phyloP scores from a whole-genome alignment of 225 moss, liverwort and hornwort species.

The Asterella californica region DNA sequence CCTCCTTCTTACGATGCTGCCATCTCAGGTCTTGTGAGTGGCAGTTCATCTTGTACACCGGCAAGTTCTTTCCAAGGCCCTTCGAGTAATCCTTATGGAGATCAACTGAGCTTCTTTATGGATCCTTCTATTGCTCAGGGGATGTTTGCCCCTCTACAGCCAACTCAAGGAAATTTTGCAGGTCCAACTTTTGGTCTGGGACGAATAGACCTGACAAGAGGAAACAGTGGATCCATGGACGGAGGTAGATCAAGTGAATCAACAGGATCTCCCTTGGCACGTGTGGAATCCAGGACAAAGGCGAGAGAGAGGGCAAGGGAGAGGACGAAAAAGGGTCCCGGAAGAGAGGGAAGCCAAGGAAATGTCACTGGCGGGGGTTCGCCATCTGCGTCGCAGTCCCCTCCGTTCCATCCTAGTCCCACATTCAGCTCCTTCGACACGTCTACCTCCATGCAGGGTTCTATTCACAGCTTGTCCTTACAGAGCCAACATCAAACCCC shows the following conservation, averaged over 20 bases:
- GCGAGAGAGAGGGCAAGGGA: conserved; percentile 87
- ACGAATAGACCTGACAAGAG: conserved; percentile 41
- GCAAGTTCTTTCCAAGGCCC: conserved; percentile 3
- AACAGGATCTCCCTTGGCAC: conserved; percentile 45
- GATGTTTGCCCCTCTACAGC: conserved; percentile 24
- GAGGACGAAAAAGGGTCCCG: conserved; percentile 64
- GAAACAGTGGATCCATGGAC: conserved; percentile 29
- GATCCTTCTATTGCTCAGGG: conserved; percentile 25
- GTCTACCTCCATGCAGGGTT: conserved; percentile 30
- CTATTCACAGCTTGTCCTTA: conserved; percentile 25
- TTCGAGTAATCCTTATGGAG: conserved; percentile 28
- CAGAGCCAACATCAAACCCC: conserved; percentile 25
- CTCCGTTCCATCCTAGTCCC: conserved; percentile 29
- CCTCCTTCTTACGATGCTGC: conserved; percentile 9
- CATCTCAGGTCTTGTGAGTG: conserved; percentile 24
- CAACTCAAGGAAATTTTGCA: conserved; percentile 18
- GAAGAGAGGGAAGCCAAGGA: conserved; percentile 35
- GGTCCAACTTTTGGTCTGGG: conserved; percentile 33
- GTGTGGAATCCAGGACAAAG: conserved; percentile 69
- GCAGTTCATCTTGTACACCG: conserved; percentile 24
- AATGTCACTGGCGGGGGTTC: conserved; percentile 23
- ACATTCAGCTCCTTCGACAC: conserved; percentile 29
- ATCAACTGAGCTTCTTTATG: conserved; percentile 37
- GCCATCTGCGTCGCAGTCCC: conserved; percentile 36
- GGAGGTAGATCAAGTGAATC: conserved; percentile 37